Evolutionary conservation across 2,329 filamentous ascomycete genomes (phyloP), one percentile per base, ranked within the genome.

Genomic region (Aphanocladium album): DNA sequence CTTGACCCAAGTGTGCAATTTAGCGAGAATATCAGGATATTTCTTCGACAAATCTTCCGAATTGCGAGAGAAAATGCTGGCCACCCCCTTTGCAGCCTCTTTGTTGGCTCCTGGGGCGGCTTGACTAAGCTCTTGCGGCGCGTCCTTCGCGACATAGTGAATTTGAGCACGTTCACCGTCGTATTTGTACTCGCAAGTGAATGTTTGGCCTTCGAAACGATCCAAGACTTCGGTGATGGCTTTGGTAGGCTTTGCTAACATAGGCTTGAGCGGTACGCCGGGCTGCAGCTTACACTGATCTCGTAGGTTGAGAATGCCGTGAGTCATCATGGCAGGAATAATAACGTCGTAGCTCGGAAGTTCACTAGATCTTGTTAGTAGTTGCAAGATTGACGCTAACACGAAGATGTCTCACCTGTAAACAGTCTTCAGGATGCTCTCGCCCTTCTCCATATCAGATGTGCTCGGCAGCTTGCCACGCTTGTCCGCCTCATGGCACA

Each of bases 171-270:
- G 84, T 75, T 99, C 95, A 53, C 95, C 95, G 69, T 99, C 95
- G 70, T 99, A 99, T 74, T 99, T 99, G 81, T 96, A 99, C 73
- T 99, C 95, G 76, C 95, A 99, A 1, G 95, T 98, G 70, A 99
- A 99, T 27, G 89, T 89, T 71, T 96, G 95, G 64, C 90, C 87
- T 72, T 98, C 95, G 66, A 99, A 99, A 5, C 95, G 90, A 74
- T 99, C 93, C 12, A 99, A 82, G 0, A 99, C 95, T 76, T 99
- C 95, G 1, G 93, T 96, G 68, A 99, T 97, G 5, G 95, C 93
- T 74, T 99, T 99, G 11, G 95, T 99, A 3, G 95, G 95, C 70
- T 98, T 98, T 21, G 95, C 95, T 78, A 99, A 82, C 95, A 99
- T 99, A 68, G 95, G 95, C 75, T 99, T 99, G 62, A 99, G 80